Evolutionary conservation across 768 basidiomycete species (phyloP).

Genomic region (Calocybe indica): DNA sequence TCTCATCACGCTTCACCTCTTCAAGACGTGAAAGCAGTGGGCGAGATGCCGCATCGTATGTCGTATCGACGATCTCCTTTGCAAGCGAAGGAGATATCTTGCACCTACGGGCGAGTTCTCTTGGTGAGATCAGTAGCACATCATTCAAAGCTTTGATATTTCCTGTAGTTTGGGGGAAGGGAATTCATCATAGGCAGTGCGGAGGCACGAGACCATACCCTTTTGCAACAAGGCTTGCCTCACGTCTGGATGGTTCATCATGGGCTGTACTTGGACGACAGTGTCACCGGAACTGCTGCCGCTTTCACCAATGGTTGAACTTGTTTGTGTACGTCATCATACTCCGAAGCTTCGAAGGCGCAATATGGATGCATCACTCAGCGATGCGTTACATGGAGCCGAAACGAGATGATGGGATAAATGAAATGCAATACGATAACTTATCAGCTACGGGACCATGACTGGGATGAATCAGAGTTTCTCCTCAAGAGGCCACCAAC

Average conservation of each 20-base stretch:
- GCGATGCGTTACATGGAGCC: no score
- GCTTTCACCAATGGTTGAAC: no score
- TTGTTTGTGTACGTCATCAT: no score
- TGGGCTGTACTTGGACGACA: no score
- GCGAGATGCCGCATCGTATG: conserved; percentile 36
- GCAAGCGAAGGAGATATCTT: conserved; percentile 44
- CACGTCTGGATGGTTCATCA: no score
- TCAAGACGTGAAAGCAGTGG: conserved; percentile 36
- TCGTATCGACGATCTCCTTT: conserved; percentile 40
- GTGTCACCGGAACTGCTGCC: no score
- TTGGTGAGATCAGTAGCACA: conserved; percentile 35
- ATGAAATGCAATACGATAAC: neutral
- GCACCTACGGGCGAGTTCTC: conserved; percentile 54
- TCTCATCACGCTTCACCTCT: conserved; percentile 29
- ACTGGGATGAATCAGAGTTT: conserved; percentile 27
- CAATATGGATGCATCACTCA: no score
- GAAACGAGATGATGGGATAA: neutral
- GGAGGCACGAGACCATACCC: conserved; percentile 15
- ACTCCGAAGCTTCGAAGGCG: no score
- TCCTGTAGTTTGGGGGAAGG: conserved; percentile 24
- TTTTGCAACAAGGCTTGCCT: conserved; percentile 15
- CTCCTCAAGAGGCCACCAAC: conserved; percentile 72
- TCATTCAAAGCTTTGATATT: conserved; percentile 30
- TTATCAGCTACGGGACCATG: conserved; percentile 5
- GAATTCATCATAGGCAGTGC: no score